phyloP scores from a whole-genome alignment of 306 rosid species.

The Trifolium fragiferum region DNA sequence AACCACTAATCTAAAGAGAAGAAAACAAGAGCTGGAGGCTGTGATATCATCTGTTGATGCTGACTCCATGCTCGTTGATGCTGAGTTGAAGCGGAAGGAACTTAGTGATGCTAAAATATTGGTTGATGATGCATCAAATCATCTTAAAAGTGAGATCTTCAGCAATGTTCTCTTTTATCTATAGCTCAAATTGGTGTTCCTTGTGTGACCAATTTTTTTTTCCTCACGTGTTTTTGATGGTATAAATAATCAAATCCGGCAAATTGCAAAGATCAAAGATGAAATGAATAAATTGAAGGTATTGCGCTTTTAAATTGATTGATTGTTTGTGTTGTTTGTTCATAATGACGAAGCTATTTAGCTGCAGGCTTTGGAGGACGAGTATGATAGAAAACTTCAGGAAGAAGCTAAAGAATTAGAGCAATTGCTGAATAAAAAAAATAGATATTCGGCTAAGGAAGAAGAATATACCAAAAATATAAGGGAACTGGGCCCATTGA shows the following conservation, averaged over 20 bases:
- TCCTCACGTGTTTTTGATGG: conserved; percentile 69
- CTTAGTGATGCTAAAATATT: conserved; percentile 67
- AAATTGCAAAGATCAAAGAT: conserved; percentile 71
- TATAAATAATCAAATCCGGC: conserved; percentile 58
- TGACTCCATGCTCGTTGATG: conserved; percentile 64
- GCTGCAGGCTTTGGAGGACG: conserved; percentile 80
- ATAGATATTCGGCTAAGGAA: conserved; percentile 76
- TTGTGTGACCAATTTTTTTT: conserved; percentile 45
- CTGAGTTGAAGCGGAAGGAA: conserved; percentile 71
- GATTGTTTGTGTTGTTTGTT: conserved; percentile 35
- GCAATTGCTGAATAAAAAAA: conserved; percentile 77
- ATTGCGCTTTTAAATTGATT: conserved; percentile 41
- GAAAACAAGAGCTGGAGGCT: conserved; percentile 91
- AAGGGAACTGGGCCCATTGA: conserved; percentile 87
- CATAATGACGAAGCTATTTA: conserved; percentile 41
- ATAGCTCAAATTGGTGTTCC: conserved; percentile 35
- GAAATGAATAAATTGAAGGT: conserved; percentile 90
- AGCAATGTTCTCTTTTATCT: conserved; percentile 39
- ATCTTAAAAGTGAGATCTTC: conserved; percentile 75
- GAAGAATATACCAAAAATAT: conserved; percentile 88
- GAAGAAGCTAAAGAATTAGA: conserved; percentile 91
- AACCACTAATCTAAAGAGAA: conserved; percentile 86
- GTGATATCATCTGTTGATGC: conserved; percentile 71
- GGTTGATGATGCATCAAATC: conserved; percentile 72
- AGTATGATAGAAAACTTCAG: conserved; percentile 79